Evolutionary conservation across 1,284 basidiomycete species (phyloP).

Genomic region (Anthracocystis setariae): DNA sequence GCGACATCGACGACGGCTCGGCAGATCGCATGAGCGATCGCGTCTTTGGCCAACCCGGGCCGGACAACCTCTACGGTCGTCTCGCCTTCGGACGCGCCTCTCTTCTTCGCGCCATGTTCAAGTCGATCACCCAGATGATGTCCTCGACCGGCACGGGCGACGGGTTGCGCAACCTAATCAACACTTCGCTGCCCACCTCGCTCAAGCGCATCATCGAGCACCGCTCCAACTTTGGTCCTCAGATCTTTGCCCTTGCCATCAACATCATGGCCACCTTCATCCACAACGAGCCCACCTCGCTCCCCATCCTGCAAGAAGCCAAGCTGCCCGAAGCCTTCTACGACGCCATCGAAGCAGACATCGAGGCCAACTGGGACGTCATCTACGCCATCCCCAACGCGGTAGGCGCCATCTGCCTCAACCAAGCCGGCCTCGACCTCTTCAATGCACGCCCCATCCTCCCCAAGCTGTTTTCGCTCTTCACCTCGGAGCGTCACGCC

Average conservation of each 20-base stretch:
- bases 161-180: constrained; percentile 91
- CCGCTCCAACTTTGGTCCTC: constrained; percentile 83
- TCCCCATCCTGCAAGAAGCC: constrained; percentile 90
- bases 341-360: constrained; percentile 80
- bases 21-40: constrained; percentile 38
- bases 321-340: constrained; percentile 91
- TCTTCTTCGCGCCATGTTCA: constrained; percentile 86
- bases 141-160: constrained; percentile 87
- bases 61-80: constrained; percentile 55
- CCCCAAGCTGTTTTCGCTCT: constrained; percentile 82
- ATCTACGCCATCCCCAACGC: constrained; percentile 92
- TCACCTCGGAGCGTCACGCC: constrained; percentile 84
- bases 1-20: constrained; percentile 48
- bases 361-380: constrained; percentile 78
- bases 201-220: constrained; percentile 89
- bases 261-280: constrained; percentile 98
- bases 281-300: constrained; percentile 96
- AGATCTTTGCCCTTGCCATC: constrained; percentile 81
- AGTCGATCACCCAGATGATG: constrained; percentile 96
- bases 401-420: constrained; percentile 95
- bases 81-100: constrained; percentile 67
- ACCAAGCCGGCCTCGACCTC: constrained; percentile 86
- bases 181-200: constrained; percentile 85
- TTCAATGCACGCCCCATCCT: constrained; percentile 80
- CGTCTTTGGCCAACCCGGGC: constrained; percentile 72